Evolutionary conservation across 2,329 filamentous ascomycete genomes (phyloP).

Genomic region (Fusarium pseudograminearum): DNA sequence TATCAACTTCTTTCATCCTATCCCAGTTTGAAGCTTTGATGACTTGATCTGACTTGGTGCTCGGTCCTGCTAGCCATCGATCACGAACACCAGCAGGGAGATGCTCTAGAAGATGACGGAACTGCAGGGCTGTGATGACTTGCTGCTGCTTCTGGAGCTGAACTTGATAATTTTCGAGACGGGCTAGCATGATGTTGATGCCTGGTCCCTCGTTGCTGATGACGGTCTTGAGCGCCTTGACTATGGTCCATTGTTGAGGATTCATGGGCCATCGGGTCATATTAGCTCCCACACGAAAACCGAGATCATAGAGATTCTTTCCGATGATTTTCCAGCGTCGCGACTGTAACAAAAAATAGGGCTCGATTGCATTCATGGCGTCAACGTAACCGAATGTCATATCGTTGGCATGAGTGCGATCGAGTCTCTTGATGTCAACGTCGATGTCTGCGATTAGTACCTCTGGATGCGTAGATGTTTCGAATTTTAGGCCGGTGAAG

Average conservation of each 20-base stretch:
- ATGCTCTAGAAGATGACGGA: not conserved
- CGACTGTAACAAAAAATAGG: not conserved
- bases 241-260: not conserved
- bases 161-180: not conserved
- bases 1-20: not conserved
- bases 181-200: not conserved
- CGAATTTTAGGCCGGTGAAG: not conserved
- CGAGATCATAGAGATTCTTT: not conserved
- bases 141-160: not conserved
- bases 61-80: not conserved
- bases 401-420: not conserved
- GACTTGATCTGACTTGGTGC: not conserved
- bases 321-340: not conserved
- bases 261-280: not conserved
- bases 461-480: not conserved
- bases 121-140: not conserved
- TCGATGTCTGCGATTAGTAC: not conserved
- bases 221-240: not conserved
- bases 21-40: not conserved
- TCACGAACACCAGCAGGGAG: not conserved
- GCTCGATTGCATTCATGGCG: not conserved
- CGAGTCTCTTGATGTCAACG: not conserved
- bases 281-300: not conserved
- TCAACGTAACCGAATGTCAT: not conserved
- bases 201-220: not conserved